These are phyloP conservation scores for Trypanosoma platydactyli DNA, from an alignment of 208 protist species.

Conservation along the genomic window DNA sequence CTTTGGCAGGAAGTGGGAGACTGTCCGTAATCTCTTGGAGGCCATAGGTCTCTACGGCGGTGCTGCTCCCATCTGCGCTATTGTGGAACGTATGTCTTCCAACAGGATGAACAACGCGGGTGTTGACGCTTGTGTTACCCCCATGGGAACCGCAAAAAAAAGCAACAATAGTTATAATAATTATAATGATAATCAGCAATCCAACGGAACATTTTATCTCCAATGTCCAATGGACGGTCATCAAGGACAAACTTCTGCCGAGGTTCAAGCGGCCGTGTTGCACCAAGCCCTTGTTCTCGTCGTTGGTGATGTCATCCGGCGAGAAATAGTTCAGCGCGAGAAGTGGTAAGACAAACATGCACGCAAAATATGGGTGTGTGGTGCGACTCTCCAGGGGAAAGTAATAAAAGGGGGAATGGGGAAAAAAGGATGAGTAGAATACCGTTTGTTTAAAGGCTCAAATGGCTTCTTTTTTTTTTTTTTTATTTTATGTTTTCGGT, in stretches of 20 bases:
- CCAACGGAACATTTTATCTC: background rate
- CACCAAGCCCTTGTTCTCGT: constrained; percentile 13
- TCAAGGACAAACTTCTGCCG: background rate
- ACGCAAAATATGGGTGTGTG: constrained; percentile 6
- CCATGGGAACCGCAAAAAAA: background rate
- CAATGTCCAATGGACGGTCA: background rate
- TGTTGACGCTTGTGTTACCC: background rate
- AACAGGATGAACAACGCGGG: background rate
- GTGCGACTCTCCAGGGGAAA: background rate
- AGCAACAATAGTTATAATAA: background rate
- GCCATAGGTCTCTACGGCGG: constrained; percentile 15
- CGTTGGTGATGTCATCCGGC: background rate
- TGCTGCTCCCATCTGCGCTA: constrained; percentile 19
- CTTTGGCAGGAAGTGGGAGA: background rate
- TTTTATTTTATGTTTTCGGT: constrained; percentile 11
- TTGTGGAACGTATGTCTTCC: constrained; percentile 5
- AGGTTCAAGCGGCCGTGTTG: constrained; percentile 8
- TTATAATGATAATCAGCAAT: too few species aligned
- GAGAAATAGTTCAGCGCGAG: background rate
- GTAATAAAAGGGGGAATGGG: background rate
- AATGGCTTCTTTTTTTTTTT: constrained; percentile 16
- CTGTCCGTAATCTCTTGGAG: constrained; percentile 9
- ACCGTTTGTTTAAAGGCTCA: background rate
- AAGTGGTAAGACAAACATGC: background rate
- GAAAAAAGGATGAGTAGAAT: background rate